Percentiles rank a stretch among this genome's conserved stretches.
These are phyloP conservation scores for Botryotinia narcissicola DNA, from an alignment of 2,329 filamentous ascomycete species.

Conservation along the genomic window DNA sequence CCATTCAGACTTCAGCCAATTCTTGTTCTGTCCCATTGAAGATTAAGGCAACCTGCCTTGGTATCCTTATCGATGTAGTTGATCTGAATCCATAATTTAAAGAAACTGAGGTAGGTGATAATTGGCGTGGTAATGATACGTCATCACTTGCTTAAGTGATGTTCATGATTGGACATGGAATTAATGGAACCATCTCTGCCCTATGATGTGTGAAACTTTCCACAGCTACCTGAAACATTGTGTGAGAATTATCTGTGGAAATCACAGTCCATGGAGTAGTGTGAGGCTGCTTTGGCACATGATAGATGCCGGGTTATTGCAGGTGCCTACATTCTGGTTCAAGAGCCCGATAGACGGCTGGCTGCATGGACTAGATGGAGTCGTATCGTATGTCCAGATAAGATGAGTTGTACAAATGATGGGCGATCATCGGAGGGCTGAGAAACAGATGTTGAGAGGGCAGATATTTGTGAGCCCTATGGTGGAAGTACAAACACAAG, in stretches of 20 bases:
- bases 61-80: neutral
- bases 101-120: neutral
- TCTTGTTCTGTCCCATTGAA: neutral
- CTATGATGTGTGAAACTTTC: neutral
- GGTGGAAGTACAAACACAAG: conserved; percentile 3
- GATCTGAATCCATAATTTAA: neutral
- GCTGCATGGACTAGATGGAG: neutral
- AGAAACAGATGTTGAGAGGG: neutral
- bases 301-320: neutral
- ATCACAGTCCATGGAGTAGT: neutral
- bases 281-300: neutral
- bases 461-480: conserved; percentile 3
- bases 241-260: neutral
- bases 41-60: neutral
- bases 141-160: neutral
- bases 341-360: conserved; percentile 15
- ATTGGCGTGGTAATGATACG: neutral
- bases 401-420: neutral
- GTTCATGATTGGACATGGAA: neutral
- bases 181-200: neutral
- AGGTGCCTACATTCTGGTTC: neutral
- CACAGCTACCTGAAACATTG: neutral
- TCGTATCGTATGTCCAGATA: neutral
- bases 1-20: neutral
- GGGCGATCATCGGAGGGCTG: conserved; percentile 8